Evolutionary conservation across 768 basidiomycete genomes (phyloP).

Genomic region (Boletus rubropictus): DNA sequence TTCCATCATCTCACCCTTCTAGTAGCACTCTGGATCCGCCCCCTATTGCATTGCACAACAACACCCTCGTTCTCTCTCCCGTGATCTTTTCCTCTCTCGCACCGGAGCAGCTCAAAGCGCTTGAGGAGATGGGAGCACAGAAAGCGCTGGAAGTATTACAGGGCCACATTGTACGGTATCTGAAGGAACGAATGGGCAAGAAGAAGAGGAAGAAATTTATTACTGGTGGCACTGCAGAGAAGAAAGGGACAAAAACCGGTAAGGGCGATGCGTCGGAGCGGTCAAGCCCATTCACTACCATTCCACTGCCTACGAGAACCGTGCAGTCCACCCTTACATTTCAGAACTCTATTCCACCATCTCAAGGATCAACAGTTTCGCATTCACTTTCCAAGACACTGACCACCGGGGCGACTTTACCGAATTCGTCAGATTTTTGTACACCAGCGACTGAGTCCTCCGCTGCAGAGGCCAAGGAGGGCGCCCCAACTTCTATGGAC

Average conservation of each 20-base stretch:
- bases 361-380: not conserved
- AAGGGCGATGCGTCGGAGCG: constrained; percentile 30
- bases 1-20: constrained; percentile 57
- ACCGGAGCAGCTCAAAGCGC: constrained; percentile 61
- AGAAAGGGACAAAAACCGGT: constrained; percentile 36
- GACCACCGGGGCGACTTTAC: not conserved
- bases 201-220: constrained; percentile 37
- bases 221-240: constrained; percentile 32
- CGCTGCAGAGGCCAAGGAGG: constrained; percentile 14
- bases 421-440: constrained; percentile 13
- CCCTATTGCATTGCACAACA: constrained; percentile 79
- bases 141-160: constrained; percentile 79
- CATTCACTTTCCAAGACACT: constrained; percentile 3
- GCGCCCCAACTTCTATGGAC: constrained; percentile 13
- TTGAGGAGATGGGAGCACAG: constrained; percentile 77
- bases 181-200: constrained; percentile 63
- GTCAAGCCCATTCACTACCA: constrained; percentile 42
- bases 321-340: constrained; percentile 7
- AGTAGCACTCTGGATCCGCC: constrained; percentile 38
- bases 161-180: constrained; percentile 74
- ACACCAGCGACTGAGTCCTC: not conserved
- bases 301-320: constrained; percentile 32
- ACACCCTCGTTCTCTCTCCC: constrained; percentile 79
- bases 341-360: not conserved
- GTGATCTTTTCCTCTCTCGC: constrained; percentile 76